These are phyloP conservation scores for Leucosporidium creatinivorum DNA, from an alignment of 768 basidiomycete genomes.

Conservation along the genomic window DNA sequence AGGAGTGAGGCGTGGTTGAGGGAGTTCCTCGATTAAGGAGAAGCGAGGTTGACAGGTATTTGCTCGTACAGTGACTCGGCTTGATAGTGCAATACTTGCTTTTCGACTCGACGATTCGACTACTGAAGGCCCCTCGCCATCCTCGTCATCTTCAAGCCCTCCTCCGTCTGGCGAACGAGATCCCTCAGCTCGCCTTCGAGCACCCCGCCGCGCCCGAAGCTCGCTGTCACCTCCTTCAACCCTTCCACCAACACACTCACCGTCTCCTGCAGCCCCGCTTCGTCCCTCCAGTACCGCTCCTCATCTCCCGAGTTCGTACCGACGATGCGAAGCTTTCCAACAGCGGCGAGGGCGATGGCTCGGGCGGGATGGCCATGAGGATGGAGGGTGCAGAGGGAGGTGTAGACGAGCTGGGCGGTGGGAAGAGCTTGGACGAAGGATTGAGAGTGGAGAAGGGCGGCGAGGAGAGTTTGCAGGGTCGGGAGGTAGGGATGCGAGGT, in stretches of 20 bases:
- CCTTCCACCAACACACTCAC: background rate
- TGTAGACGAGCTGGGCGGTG: slow-evolving; percentile 36
- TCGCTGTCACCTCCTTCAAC: slow-evolving; percentile 1
- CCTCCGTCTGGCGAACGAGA: slow-evolving; percentile 3
- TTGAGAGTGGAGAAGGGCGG: slow-evolving; percentile 48
- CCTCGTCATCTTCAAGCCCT: slow-evolving; percentile 18
- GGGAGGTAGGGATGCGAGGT: slow-evolving; percentile 71
- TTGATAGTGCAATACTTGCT: too few relatives aligned
- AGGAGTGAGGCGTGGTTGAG: too few relatives aligned
- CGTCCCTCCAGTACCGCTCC: slow-evolving; percentile 12
- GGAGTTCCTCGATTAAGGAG: too few relatives aligned
- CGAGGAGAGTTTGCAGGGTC: slow-evolving; percentile 59
- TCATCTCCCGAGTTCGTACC: slow-evolving; percentile 1
- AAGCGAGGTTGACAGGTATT: too few relatives aligned
- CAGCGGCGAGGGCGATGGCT: slow-evolving; percentile 13
- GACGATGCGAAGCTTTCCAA: slow-evolving; percentile 14
- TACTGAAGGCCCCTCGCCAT: background rate
- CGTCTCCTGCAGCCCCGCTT: background rate
- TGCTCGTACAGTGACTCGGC: too few relatives aligned
- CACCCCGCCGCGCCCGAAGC: slow-evolving; percentile 9
- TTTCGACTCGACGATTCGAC: too few relatives aligned
- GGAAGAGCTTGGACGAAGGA: slow-evolving; percentile 42
- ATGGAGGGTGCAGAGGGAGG: slow-evolving; percentile 1
- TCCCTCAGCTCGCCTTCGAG: slow-evolving; percentile 14
- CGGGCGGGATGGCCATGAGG: slow-evolving; percentile 22